Evolutionary conservation across 2,329 filamentous ascomycete genomes (phyloP), one percentile per base, ranked within the genome.

Genomic region (Alternaria incomplexa): DNA sequence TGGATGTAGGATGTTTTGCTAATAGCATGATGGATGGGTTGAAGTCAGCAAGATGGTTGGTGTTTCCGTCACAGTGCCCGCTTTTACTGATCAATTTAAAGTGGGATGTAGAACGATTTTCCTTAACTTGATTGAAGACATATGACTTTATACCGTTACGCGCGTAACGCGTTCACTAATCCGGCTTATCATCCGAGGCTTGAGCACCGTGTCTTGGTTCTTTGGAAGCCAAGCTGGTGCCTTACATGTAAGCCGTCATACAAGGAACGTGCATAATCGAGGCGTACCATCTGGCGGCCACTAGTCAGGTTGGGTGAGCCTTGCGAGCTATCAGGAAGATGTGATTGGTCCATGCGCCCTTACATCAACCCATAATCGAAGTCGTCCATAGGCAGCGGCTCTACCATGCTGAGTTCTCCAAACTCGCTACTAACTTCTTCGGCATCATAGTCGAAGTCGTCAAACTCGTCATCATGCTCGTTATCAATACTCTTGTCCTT

Each of bases 351-450:
- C 32, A 52, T 20, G 13, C 20, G 15, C n/a, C 17, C 13, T 67
- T 56, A 72, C 69, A 73, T 71, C 59, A 73, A 62, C 3, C 67
- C 72, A 59, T 63, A 69, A 54, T 75, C 71, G 26, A 64, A 60
- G 44, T 74, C 72, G 50, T 73, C 72, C 58, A 76, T 58, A 20
- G 73, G 70, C 23, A 69, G 48, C 23, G 73, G 73, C 11, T 76
- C 73, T 9, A 76, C 72, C 70, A 72, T 70, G 48, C 65, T 70
- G 50, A 76, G 54, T 54, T 75, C 73, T 9, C 71, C 73, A 63
- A 73, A 71, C 17, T 76, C 68, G 54, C 72, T 72, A n/a, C 57
- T 60, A n/a, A 66, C 54, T 23, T 74, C 70, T 48, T 71, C 64
- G 6, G 62, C 65, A 40, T 62, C 63, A 17, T 65, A 55, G 30